Evolutionary conservation across 352 stramenopile genomes (phyloP), one percentile per base, ranked within the genome.

Genomic region (Elongisporangium prolatum): DNA sequence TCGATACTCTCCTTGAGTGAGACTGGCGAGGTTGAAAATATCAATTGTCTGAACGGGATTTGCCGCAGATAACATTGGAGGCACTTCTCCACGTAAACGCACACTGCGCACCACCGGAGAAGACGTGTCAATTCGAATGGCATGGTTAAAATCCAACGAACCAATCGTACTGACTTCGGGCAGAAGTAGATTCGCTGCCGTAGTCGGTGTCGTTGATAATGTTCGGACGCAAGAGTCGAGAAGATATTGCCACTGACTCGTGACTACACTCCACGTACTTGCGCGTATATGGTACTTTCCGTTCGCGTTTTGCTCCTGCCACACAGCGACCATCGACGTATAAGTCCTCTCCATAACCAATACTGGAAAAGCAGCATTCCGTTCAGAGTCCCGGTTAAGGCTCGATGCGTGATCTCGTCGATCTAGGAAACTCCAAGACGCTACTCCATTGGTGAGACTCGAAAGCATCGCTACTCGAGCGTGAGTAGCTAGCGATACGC

Each of bases 71-170:
- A 84, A 68, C 4, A 71, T 67, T 0, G 67, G 63, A 10, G 68
- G 55, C 6, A 75, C 60, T 48, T 80, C 69, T 8, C 75, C 76
- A 18, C 61, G 59, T 20, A 90, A 60, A 5, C 63, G 54, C 16
- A 84, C 62, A 11, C 55, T 71, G 9, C 61, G 28, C 5, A 89
- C 65, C 1, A 44, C 58, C 17, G 83, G 83, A 1, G 48, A 24
- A 1, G 73, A 75, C 0, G 80, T 84, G 63, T 90, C 83, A n/a
- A 92, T 65, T 14, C 59, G 63, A 14, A 92, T 66, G 10, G 65
- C 56, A 9, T 71, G 72, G 1, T n/a, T 47, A 63, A 84, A 89
- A 52, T 88, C 76, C 18, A 92, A 58, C 3, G 80, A 65, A 8
- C 75, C 75, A 5, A 73, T 61, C 0, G 76, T 73, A 38, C 79